Evolutionary conservation across 2,329 filamentous ascomycete species (phyloP).

Genomic region (Penicillium sp.): DNA sequence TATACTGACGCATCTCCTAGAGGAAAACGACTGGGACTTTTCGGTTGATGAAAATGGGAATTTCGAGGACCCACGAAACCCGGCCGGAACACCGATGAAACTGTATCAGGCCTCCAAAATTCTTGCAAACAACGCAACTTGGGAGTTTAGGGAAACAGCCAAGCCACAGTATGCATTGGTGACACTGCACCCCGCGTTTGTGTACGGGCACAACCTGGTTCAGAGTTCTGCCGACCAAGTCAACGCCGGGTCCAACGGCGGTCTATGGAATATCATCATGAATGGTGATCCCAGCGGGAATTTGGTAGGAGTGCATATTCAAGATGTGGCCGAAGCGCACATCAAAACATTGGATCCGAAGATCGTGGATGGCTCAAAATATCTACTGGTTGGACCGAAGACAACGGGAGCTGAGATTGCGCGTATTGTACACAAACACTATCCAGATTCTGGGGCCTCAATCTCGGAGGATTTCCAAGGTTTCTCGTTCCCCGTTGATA

Average conservation of each 20-base stretch:
- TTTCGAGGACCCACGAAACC: constrained; percentile 11
- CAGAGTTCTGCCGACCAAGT: constrained; percentile 18
- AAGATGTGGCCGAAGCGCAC: constrained; percentile 28
- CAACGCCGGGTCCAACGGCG: constrained; percentile 9
- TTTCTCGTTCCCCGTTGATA: constrained; percentile 6
- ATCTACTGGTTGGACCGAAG: constrained; percentile 13
- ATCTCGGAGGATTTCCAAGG: constrained; percentile 7
- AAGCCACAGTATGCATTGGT: constrained; percentile 23
- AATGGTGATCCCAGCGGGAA: background rate
- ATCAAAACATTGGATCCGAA: constrained; percentile 19
- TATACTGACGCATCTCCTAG: constrained; percentile 4
- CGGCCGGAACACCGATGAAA: constrained; percentile 13
- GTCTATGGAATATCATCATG: constrained; percentile 18
- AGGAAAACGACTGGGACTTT: constrained; percentile 24
- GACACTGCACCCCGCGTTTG: constrained; percentile 23
- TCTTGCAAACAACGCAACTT: constrained; percentile 22
- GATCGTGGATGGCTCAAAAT: constrained; percentile 20
- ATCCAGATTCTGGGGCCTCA: constrained; percentile 13
- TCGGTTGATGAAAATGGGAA: constrained; percentile 13
- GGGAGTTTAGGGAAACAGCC: constrained; percentile 15
- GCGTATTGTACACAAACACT: constrained; percentile 10
- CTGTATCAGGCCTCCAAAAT: constrained; percentile 27
- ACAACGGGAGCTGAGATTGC: constrained; percentile 17
- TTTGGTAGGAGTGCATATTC: constrained; percentile 20
- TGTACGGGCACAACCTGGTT: constrained; percentile 21